These are phyloP conservation scores for Colletotrichum sp. DNA, from an alignment of 2,329 filamentous ascomycete genomes.

Conservation along the genomic window DNA sequence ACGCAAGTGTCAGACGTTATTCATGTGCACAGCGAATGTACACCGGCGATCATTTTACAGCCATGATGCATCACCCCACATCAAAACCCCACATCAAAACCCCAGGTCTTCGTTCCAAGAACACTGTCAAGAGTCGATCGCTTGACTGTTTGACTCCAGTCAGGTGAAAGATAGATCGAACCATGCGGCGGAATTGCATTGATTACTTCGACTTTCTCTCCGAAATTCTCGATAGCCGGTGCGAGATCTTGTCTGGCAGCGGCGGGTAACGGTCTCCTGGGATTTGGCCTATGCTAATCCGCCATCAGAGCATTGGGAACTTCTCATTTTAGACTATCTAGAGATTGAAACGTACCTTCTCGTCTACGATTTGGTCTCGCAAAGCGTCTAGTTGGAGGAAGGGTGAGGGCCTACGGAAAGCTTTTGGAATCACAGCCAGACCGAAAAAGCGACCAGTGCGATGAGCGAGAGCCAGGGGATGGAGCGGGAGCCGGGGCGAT, in stretches of 20 bases:
- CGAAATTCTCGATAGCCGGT: accelerated
- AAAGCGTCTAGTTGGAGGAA: neutral
- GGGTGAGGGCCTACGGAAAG: neutral
- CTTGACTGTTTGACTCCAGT: neutral
- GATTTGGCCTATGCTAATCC: neutral
- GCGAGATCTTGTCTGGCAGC: neutral
- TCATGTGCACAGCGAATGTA: neutral
- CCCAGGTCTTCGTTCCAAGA: neutral
- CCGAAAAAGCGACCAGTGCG: neutral
- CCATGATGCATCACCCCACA: neutral
- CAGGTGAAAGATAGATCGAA: too few species aligned
- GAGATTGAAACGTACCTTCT: neutral
- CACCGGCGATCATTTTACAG: neutral
- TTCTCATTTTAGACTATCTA: neutral
- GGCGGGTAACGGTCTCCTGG: neutral
- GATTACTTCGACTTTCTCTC: neutral
- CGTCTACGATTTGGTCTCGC: neutral
- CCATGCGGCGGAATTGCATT: neutral
- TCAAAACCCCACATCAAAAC: neutral
- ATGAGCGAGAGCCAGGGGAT: neutral
- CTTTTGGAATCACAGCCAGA: neutral
- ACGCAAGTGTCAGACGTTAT: too few species aligned
- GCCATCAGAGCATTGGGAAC: neutral
- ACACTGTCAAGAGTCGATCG: accelerated
- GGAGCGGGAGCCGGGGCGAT: neutral